Percentiles rank a stretch among this genome's conserved stretches.
Evolutionary conservation across 345 rosid species (phyloP).

Genomic region (Populus davidiana): DNA sequence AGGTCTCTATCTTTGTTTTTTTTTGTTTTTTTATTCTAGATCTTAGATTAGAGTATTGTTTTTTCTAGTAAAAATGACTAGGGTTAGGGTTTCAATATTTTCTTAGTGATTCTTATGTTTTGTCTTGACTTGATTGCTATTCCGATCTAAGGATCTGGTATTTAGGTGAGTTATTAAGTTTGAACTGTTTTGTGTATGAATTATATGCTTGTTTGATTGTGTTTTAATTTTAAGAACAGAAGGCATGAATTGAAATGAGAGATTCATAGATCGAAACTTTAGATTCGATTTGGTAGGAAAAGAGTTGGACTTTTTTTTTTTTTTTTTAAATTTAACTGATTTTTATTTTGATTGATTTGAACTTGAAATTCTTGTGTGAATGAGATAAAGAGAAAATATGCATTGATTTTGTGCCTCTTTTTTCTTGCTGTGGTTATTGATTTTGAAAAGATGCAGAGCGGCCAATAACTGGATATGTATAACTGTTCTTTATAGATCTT

Average conservation of each 20-base stretch:
- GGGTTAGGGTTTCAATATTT: neutral
- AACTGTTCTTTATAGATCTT: neutral
- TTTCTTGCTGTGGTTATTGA: neutral
- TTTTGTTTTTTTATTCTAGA: neutral
- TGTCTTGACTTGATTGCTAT: neutral
- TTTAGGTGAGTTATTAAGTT: slow-evolving; percentile 20
- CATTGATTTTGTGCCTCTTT: neutral
- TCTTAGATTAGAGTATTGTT: neutral
- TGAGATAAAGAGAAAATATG: neutral
- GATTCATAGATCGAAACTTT: neutral
- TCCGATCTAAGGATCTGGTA: slow-evolving; percentile 11
- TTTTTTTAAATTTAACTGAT: neutral
- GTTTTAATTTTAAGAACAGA: neutral
- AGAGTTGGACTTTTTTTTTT: neutral
- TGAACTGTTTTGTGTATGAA: neutral
- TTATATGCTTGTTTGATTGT: neutral
- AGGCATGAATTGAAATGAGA: neutral
- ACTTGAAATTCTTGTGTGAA: neutral
- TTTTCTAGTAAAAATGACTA: neutral
- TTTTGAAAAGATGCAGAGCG: neutral
- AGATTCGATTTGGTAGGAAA: neutral
- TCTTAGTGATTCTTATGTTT: neutral
- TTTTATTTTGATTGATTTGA: too few relatives aligned
- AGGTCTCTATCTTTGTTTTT: neutral
- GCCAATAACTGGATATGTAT: neutral